Conservation (phyloP, 495 filamentous ascomycete species). For the Acidiella bohemica region DNA sequence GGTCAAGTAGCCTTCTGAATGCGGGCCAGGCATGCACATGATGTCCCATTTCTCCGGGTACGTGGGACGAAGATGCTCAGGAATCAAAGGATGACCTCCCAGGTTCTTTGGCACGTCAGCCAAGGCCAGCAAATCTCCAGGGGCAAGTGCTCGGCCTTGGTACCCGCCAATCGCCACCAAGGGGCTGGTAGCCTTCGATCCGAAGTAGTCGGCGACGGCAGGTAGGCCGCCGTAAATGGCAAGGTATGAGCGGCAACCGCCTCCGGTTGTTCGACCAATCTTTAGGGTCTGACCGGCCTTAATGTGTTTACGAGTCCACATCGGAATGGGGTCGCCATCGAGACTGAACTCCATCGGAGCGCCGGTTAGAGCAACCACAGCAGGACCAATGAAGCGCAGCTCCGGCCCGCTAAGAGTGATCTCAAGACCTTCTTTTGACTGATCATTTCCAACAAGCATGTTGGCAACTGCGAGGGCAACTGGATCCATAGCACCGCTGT, state of each 20-base stretch:
- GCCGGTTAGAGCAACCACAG: slow-evolving; percentile 41
- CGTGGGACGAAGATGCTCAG: slow-evolving; percentile 31
- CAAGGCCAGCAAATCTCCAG: slow-evolving; percentile 39
- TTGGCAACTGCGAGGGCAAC: slow-evolving; percentile 43
- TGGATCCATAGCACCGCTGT: slow-evolving; percentile 44
- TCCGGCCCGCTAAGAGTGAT: slow-evolving; percentile 48
- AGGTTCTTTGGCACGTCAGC: slow-evolving; percentile 21
- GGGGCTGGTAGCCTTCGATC: slow-evolving; percentile 45
- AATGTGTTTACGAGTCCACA: slow-evolving; percentile 42
- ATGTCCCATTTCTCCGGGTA: slow-evolving; percentile 38
- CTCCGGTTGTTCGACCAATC: slow-evolving; percentile 38
- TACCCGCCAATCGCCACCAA: slow-evolving; percentile 44
- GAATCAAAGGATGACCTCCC: slow-evolving; percentile 23
- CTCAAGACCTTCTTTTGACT: slow-evolving; percentile 41
- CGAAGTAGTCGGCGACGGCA: slow-evolving; percentile 41
- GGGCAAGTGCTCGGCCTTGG: slow-evolving; percentile 40
- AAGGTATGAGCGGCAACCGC: slow-evolving; percentile 45
- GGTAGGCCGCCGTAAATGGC: slow-evolving; percentile 45
- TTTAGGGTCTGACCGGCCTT: slow-evolving; percentile 40
- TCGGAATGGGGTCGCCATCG: slow-evolving; percentile 33
- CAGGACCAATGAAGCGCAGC: slow-evolving; percentile 37
- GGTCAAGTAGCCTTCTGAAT: slow-evolving; percentile 41
- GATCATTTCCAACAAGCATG: slow-evolving; percentile 42
- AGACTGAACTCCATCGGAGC: slow-evolving; percentile 37
- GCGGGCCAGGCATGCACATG: slow-evolving; percentile 43